Evolutionary conservation across 2,329 filamentous ascomycete species (phyloP), one percentile per base, ranked within the genome.

Genomic region (Venturia asperata): DNA sequence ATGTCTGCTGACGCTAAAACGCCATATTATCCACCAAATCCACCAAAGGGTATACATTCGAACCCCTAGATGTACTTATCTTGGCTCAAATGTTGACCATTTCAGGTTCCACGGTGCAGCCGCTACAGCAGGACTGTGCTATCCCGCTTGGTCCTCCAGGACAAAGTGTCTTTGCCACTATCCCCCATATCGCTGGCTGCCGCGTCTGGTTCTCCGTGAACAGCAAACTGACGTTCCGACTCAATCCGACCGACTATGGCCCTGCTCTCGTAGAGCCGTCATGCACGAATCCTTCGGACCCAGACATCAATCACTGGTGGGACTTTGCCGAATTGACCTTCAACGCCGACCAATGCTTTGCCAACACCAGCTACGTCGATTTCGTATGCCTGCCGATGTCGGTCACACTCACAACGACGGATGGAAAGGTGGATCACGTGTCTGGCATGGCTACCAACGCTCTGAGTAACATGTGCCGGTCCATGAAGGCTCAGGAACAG

Each of bases 231-330:
- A 85, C 80, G 0, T 92, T 92, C 75, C 78, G 84, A 15, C 74
- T 92, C 64, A 92, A 92, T 74, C 87, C 85, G 1, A 85, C 85
- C 19, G 86, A 89, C 5, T 87, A 84, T 1, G 86, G 85, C 19
- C 86, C 89, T 6, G 87, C 84, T 1, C 80, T 92, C 19, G 89
- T 92, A 55, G 89, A 92, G 75, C 90, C 90, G 0, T 87, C 86
- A 13, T 85, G 87, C 39, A 87, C 84, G 37, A 92, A 92, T 73
- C 73, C 80, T 0, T 74, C 80, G 70, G 79, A 82, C 65, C 77
- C 77, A 0, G 81, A 80, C 68, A 75, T 75, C 60, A 75, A 76
- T 49, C 71, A 78, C 61, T 73, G 74, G 63, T 82, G 80, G 72
- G 75, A 74, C 1, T 81, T 81, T 66, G 74, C 72, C 65, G 79